These are phyloP conservation scores for Claviceps citrina DNA, from an alignment of 2,329 filamentous ascomycete species.

Conservation along the genomic window DNA sequence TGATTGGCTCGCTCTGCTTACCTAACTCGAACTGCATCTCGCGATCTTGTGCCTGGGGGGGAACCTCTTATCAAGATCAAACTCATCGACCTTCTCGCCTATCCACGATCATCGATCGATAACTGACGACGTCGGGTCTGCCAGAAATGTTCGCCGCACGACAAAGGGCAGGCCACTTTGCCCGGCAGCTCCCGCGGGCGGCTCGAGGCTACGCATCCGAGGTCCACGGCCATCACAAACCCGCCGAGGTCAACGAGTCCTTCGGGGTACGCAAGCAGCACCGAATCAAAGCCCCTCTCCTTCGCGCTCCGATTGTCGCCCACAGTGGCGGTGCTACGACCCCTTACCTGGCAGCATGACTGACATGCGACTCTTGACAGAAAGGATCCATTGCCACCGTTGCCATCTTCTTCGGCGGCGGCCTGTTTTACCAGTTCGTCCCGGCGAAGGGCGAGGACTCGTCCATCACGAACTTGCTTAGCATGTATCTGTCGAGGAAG, in stretches of 20 bases:
- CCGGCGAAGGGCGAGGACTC: slow-evolving; percentile 36
- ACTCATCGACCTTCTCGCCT: slow-evolving; percentile 5
- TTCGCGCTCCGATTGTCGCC: background rate
- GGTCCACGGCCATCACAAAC: slow-evolving; percentile 31
- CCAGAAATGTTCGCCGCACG: slow-evolving; percentile 28
- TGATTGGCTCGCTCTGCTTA: slow-evolving; percentile 16
- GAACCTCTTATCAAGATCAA: no score
- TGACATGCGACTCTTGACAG: slow-evolving; percentile 18
- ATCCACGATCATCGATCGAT: slow-evolving; percentile 12
- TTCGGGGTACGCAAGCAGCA: slow-evolving; percentile 35
- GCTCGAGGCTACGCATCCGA: slow-evolving; percentile 40
- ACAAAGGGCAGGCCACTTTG: slow-evolving; percentile 26
- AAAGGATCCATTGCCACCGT: slow-evolving; percentile 32
- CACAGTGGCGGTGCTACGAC: background rate
- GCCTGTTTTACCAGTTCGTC: slow-evolving; percentile 33
- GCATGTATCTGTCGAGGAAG: slow-evolving; percentile 30
- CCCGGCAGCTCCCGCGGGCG: slow-evolving; percentile 22
- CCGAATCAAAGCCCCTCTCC: background rate
- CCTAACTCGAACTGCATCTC: slow-evolving; percentile 9
- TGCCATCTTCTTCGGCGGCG: slow-evolving; percentile 28
- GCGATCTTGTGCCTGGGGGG: slow-evolving; percentile 14
- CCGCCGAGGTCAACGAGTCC: slow-evolving; percentile 35
- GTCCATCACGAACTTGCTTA: slow-evolving; percentile 29
- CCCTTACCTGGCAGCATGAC: background rate
- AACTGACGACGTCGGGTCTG: slow-evolving; percentile 19